phyloP scores from a whole-genome alignment of 805 yeast genomes.

The Nakazawaea wyomingensis region DNA sequence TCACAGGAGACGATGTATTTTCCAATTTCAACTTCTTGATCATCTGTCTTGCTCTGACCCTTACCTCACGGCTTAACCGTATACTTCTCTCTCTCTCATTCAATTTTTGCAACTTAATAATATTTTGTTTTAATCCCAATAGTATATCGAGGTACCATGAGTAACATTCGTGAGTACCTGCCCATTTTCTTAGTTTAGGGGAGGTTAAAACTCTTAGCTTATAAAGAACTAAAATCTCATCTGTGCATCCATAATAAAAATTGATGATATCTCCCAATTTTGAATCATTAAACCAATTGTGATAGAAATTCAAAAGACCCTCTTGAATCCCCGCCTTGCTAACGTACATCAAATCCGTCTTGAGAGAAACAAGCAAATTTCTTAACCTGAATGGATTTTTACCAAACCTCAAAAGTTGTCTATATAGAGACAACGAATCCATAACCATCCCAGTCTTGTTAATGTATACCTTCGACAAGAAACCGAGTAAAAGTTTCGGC shows the following conservation, averaged over 20 bases:
- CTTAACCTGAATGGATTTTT: constrained; percentile 55
- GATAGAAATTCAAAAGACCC: constrained; percentile 18
- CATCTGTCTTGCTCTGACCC: constrained; percentile 42
- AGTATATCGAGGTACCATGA: constrained; percentile 69
- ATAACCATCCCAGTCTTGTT: constrained; percentile 39
- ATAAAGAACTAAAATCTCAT: constrained; percentile 54
- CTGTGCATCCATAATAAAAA: constrained; percentile 60
- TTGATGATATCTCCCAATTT: constrained; percentile 48
- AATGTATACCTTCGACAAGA: constrained; percentile 35
- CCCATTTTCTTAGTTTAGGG: constrained; percentile 30
- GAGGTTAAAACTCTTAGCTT: constrained; percentile 45
- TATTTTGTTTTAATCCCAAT: constrained; percentile 48
- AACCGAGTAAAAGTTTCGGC: constrained; percentile 25
- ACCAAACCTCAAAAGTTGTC: constrained; percentile 69
- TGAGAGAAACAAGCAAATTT: constrained; percentile 24
- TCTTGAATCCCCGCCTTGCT: constrained; percentile 16
- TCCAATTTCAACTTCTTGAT: constrained; percentile 30
- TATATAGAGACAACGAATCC: constrained; percentile 45
- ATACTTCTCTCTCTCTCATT: constrained; percentile 46
- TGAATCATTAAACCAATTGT: constrained; percentile 35
- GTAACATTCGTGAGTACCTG: constrained; percentile 52
- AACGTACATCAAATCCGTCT: not conserved
- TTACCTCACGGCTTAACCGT: constrained; percentile 57
- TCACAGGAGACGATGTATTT: constrained; percentile 15
- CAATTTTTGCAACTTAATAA: constrained; percentile 35